Conservation (phyloP, 2,329 filamentous ascomycete species). For the Sclerotinia trifoliorum region DNA sequence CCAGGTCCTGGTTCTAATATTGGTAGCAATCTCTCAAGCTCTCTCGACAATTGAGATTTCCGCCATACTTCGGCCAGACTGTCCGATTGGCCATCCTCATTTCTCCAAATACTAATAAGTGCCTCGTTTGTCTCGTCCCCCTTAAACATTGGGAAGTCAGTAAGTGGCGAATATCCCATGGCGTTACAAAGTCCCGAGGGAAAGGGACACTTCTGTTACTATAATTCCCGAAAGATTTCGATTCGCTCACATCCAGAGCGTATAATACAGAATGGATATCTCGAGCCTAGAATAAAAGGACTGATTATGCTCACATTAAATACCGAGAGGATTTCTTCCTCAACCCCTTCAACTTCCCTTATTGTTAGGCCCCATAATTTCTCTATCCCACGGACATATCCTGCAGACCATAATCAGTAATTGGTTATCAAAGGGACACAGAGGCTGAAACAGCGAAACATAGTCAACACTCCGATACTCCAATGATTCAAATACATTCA, state of each 20-base stretch:
- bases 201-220: background rate
- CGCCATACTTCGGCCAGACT: constrained; percentile 38
- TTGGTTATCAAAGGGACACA: background rate
- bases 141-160: background rate
- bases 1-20: constrained; percentile 30
- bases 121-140: constrained; percentile 42
- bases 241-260: no score
- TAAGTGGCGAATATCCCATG: background rate
- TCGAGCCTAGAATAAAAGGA: background rate
- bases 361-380: constrained; percentile 56
- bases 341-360: constrained; percentile 48
- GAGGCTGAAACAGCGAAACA: background rate
- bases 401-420: background rate
- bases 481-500: background rate
- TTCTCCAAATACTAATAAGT: constrained; percentile 34
- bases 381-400: constrained; percentile 73
- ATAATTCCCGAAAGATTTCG: background rate
- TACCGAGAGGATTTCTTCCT: constrained; percentile 48
- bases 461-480: background rate
- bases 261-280: no score
- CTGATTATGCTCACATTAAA: constrained; percentile 38
- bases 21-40: constrained; percentile 38
- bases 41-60: constrained; percentile 37
- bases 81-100: constrained; percentile 34
- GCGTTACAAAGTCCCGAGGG: no score